Percentiles rank a stretch among this genome's conserved stretches.
Evolutionary conservation across 352 stramenopile species (phyloP).

Genomic region (Pythium brassicae): DNA sequence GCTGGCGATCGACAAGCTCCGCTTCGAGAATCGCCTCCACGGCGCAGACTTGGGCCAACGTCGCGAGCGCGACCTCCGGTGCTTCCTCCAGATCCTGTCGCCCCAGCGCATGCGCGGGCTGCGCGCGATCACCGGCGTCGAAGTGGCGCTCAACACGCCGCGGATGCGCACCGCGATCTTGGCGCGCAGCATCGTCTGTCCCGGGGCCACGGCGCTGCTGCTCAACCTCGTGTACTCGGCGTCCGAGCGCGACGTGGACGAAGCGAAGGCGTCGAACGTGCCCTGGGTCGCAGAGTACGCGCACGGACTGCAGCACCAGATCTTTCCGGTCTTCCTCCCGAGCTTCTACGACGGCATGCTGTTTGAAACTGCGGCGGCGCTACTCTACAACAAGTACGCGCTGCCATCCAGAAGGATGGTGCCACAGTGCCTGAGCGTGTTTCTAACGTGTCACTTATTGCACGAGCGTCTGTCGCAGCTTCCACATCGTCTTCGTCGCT

Average conservation of each 20-base stretch:
- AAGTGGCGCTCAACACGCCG: conserved; percentile 45
- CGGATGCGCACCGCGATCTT: conserved; percentile 43
- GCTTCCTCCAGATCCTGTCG: conserved; percentile 53
- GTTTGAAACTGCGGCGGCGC: conserved; percentile 29
- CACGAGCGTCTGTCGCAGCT: conserved; percentile 19
- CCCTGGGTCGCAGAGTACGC: conserved; percentile 59
- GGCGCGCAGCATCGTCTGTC: conserved; percentile 43
- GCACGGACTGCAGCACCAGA: conserved; percentile 41
- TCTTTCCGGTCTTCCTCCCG: conserved; percentile 46
- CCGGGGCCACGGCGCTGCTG: conserved; percentile 43
- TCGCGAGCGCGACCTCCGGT: conserved; percentile 22
- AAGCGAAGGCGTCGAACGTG: conserved; percentile 29
- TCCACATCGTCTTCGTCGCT: conserved; percentile 37
- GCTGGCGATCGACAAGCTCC: conserved; percentile 45
- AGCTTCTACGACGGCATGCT: conserved; percentile 32
- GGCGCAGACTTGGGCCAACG: neutral
- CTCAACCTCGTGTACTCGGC: conserved; percentile 57
- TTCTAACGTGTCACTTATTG: too few species aligned
- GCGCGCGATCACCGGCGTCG: conserved; percentile 48
- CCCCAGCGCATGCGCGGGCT: conserved; percentile 32
- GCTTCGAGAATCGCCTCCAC: conserved; percentile 29
- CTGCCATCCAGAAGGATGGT: too few species aligned
- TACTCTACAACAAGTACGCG: conserved; percentile 41
- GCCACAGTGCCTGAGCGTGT: too few species aligned
- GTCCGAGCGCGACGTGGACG: conserved; percentile 27